A percentile compares a stretch with the other conserved stretches of the same genome.
Conservation (phyloP, 495 filamentous ascomycete species). For the Penicillium waksmanii region DNA sequence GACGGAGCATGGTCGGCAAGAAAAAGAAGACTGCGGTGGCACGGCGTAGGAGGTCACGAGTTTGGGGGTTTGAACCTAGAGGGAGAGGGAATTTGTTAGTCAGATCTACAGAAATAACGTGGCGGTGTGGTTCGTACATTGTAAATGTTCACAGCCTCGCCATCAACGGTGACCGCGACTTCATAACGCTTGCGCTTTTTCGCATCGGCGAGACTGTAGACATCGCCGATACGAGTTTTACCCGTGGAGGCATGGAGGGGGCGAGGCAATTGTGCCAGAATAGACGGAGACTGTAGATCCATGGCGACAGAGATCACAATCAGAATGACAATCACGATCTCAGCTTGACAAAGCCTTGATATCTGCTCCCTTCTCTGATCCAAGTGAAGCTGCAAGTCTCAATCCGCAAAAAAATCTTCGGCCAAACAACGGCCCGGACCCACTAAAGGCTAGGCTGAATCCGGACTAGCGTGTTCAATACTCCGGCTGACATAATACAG, state of each 20-base stretch:
- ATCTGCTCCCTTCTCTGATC: conserved; percentile 30
- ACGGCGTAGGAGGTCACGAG: conserved; percentile 84
- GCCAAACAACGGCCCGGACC: conserved; percentile 37
- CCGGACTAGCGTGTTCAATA: conserved; percentile 15
- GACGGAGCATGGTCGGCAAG: conserved; percentile 76
- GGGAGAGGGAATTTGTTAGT: conserved; percentile 2
- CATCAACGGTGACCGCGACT: conserved; percentile 83
- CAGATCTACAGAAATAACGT: neutral
- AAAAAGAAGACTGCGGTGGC: conserved; percentile 78
- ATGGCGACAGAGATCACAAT: conserved; percentile 28
- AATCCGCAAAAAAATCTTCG: conserved; percentile 50
- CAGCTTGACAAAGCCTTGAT: conserved; percentile 13
- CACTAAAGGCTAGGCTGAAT: conserved; percentile 12
- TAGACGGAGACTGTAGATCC: conserved; percentile 52
- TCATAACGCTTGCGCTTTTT: conserved; percentile 89
- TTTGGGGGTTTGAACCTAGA: conserved; percentile 75
- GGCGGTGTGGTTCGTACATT: conserved; percentile 62
- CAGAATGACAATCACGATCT: neutral
- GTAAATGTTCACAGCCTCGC: conserved; percentile 90
- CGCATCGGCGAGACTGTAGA: conserved; percentile 68
- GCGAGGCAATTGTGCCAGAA: conserved; percentile 67
- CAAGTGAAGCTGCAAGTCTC: conserved; percentile 27
- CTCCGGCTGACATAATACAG: conserved; percentile 2
- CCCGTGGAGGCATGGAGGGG: conserved; percentile 64
- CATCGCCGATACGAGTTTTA: conserved; percentile 67